Evolutionary conservation across 2,329 filamentous ascomycete species (phyloP), one percentile per base, ranked within the genome.

Genomic region (Sporothrix mexicana): DNA sequence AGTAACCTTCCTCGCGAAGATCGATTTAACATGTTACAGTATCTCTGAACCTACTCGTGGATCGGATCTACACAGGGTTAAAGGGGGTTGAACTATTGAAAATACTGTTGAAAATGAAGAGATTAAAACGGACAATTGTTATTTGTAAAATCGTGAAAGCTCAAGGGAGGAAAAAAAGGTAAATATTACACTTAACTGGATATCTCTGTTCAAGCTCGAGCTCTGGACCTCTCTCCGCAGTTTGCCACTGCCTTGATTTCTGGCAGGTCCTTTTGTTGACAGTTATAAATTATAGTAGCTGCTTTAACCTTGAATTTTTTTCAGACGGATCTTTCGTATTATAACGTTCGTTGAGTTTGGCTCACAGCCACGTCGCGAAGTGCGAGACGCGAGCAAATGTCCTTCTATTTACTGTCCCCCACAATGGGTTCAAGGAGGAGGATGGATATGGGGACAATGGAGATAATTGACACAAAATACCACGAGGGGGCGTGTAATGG

Each of bases 221-320:
- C n/a, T 55, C 45, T 17, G 45, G 45, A 47, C 51, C 51, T 10
- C 51, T 55, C 57, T 41, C 30, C 13, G 12, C 57, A n/a, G 25
- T 61, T 61, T 61, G 57, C 57, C 57, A 61, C 57, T 61, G 57
- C 57, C 57, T 17, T 41, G 57, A 41, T 61, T 61, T 41, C 25
- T 61, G 57, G 57, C 30, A 41, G 57, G 57, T 61, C 57, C 57
- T 61, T 61, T 61, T 41, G 57, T 41, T 61, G 57, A 17, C 55
- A 36, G 23, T 6, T 51, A 51, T 17, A 17, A n/a, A 51, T 30
- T 30, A 30, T 30, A 5, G 30, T 30, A 30, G 30, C 30, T 30
- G 30, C 30, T 30, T 36, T 36, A 5, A 36, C 30, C 30, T 36
- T 36, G 30, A 36, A 2, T 36, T 36, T 36, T 36, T 36, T 36